Conservation (phyloP, 2,329 filamentous ascomycete species). For the Colletotrichum sojae region DNA sequence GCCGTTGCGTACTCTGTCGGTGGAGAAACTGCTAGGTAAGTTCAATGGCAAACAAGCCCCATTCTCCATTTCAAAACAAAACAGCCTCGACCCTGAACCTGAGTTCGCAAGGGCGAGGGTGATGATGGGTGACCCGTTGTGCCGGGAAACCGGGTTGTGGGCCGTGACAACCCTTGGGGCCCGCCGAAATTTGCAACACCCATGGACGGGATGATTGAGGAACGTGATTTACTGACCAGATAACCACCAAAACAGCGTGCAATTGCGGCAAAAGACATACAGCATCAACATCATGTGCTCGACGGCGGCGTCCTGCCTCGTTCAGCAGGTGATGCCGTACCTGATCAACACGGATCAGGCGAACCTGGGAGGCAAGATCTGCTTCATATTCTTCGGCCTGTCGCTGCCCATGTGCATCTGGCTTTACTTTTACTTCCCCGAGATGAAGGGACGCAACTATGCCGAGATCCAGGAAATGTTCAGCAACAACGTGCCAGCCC, state of each 20-base stretch:
- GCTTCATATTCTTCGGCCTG: conserved; percentile 50
- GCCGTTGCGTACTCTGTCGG: conserved; percentile 49
- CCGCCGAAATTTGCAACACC: conserved; percentile 71
- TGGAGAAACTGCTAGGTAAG: conserved; percentile 48
- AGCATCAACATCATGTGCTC: conserved; percentile 51
- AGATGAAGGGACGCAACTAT: conserved; percentile 42
- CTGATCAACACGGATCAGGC: conserved; percentile 49
- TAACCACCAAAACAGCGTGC: conserved; percentile 69
- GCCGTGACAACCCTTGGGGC: conserved; percentile 61
- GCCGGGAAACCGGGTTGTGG: conserved; percentile 20
- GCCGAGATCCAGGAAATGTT: conserved; percentile 41
- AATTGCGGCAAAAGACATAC: conserved; percentile 51
- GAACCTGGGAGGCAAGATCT: conserved; percentile 51
- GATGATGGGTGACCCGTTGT: neutral
- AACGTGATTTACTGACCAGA: conserved; percentile 76
- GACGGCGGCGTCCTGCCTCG: conserved; percentile 48
- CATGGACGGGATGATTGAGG: conserved; percentile 46
- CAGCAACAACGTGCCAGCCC: conserved; percentile 31
- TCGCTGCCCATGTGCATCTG: conserved; percentile 47
- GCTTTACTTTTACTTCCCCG: conserved; percentile 39
- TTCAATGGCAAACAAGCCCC: neutral
- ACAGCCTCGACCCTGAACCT: conserved; percentile 1
- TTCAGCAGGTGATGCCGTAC: conserved; percentile 49
- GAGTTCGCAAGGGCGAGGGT: neutral
- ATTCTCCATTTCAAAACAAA: neutral